phyloP scores from a whole-genome alignment of 495 filamentous ascomycete species.

The Pyrenula aspistea region DNA sequence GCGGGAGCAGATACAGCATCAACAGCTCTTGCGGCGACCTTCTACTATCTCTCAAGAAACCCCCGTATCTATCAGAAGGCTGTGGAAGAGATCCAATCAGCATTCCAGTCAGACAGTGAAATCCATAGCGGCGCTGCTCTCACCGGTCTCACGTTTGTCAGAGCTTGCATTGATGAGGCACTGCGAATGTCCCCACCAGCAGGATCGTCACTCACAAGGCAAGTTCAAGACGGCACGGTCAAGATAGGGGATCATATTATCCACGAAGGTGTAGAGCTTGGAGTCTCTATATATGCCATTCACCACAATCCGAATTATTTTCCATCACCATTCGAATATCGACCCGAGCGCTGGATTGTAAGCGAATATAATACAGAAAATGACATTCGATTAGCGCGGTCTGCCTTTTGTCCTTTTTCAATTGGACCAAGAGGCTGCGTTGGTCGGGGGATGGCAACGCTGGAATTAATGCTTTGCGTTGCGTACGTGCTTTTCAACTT shows the following conservation, averaged over 20 bases:
- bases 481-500: slow-evolving; percentile 14
- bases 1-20: slow-evolving; percentile 52
- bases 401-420: slow-evolving; percentile 44
- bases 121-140: slow-evolving; percentile 34
- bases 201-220: slow-evolving; percentile 39
- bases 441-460: slow-evolving; percentile 40
- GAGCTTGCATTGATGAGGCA: slow-evolving; percentile 47
- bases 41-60: slow-evolving; percentile 58
- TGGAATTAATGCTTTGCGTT: slow-evolving; percentile 20
- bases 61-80: slow-evolving; percentile 23
- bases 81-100: slow-evolving; percentile 29
- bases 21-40: slow-evolving; percentile 44
- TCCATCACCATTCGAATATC: slow-evolving; percentile 22
- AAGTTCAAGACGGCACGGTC: slow-evolving; percentile 42
- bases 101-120: slow-evolving; percentile 37
- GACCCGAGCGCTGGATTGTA: slow-evolving; percentile 26
- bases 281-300: slow-evolving; percentile 27
- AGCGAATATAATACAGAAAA: slow-evolving; percentile 13
- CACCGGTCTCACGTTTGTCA: slow-evolving; percentile 18
- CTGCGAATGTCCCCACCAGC: slow-evolving; percentile 54
- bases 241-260: slow-evolving; percentile 30
- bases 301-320: slow-evolving; percentile 32
- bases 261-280: slow-evolving; percentile 24
- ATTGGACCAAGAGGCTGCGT: slow-evolving; percentile 46
- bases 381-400: slow-evolving; percentile 26